Evolutionary conservation across 495 filamentous ascomycete genomes (phyloP).

Genomic region (Trichocladium uniseriatum): DNA sequence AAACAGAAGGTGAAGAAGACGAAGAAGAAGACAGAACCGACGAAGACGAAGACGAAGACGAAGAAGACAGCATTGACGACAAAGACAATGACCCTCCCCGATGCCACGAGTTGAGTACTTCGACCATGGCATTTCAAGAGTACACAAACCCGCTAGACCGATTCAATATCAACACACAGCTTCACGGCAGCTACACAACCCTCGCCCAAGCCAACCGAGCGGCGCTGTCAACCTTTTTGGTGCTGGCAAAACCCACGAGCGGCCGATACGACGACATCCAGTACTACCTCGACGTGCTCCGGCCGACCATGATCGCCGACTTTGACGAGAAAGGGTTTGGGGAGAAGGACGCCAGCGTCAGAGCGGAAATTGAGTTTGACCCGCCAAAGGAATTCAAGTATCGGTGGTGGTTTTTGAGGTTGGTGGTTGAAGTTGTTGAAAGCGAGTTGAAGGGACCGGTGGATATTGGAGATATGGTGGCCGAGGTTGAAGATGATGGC

Average conservation of each 20-base stretch:
- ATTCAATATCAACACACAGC: background rate
- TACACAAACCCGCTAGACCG: background rate
- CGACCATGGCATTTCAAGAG: background rate
- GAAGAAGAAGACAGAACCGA: background rate
- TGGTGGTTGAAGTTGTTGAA: conserved; percentile 11
- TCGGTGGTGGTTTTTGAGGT: conserved; percentile 14
- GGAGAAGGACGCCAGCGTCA: background rate
- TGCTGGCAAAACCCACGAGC: conserved; percentile 2
- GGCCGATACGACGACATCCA: conserved; percentile 1
- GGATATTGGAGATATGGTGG: conserved; percentile 17
- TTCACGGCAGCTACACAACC: conserved; percentile 14
- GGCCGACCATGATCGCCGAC: background rate
- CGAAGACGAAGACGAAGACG: background rate
- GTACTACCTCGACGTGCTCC: background rate
- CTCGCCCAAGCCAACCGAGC: conserved; percentile 3
- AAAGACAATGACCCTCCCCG: background rate
- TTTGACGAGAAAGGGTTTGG: background rate
- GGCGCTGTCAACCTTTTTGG: conserved; percentile 1
- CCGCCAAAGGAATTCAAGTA: background rate
- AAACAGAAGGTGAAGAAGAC: background rate
- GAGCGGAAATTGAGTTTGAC: conserved; percentile 2
- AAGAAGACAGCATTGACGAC: background rate
- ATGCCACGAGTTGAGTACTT: background rate
- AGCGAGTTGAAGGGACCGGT: conserved; percentile 11
- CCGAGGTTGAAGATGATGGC: background rate